Evolutionary conservation across 108 stramenopile species (phyloP), one percentile per base, ranked within the genome.

Genomic region (Cyclotella atomus): DNA sequence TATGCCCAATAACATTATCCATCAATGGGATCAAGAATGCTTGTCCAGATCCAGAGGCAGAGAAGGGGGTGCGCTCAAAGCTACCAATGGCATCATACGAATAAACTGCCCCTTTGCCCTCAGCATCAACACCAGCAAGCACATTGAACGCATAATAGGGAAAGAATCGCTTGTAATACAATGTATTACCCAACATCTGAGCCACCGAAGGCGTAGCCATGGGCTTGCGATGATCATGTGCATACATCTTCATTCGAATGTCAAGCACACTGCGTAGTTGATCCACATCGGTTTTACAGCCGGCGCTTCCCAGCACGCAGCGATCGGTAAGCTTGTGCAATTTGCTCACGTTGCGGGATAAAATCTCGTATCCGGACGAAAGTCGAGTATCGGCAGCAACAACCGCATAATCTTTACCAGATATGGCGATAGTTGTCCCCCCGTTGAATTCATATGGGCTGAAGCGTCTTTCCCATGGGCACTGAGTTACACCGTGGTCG

Each of bases 111-210:
- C 99, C 99, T 77, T 89, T 94, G 32, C 98, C 98, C 64, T 98
- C 97, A 57, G 89, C 89, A 70, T 99, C 98, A 36, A 99, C 83
- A 0, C 99, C 99, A 2, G 96, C 96, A 38, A 98, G 81, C 34
- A 98, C 97, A 76, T 97, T 97, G 77, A 99, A 98, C 20, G 97
- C 89, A 77, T 99, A 99, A 83, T 98, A 99, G 21, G 99, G 99
- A 84, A 99, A 99, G 87, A 99, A 98, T 19, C 99, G 97, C 65
- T 96, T 94, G 84, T 89, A 87, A 80, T 99, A 99, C 20, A 99
- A 81, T 8, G 97, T 98, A 60, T 91, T 97, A 8, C 88, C 76
- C 17, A 99, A 85, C 91, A 99, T 90, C 82, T 98, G 99, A 10
- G 99, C 99, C 33, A 96, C 91, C 0, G 94, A 90, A 14, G 96